Percentiles rank a stretch among this genome's conserved stretches.
These are phyloP conservation scores for Kodamaea derodonti DNA, from an alignment of 1,139 yeast genomes.

Conservation along the genomic window DNA sequence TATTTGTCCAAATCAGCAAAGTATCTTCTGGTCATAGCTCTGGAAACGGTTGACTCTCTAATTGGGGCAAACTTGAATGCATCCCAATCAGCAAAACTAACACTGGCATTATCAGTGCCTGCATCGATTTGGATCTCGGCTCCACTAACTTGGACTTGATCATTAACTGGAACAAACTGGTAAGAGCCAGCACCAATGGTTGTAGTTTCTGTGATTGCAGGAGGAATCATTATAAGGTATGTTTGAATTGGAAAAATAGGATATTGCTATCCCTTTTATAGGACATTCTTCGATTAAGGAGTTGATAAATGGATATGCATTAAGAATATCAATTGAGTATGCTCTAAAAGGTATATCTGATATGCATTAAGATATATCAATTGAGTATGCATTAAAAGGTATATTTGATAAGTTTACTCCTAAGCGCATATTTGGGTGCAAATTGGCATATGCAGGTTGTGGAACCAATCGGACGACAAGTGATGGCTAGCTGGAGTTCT, in stretches of 20 bases:
- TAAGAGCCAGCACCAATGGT: constrained; percentile 7
- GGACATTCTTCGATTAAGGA: too few species aligned
- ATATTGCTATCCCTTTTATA: neutral
- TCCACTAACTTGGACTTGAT: neutral
- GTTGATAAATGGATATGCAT: too few species aligned
- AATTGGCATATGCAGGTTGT: neutral
- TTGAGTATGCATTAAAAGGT: too few species aligned
- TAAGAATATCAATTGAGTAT: neutral
- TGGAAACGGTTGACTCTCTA: constrained; percentile 75
- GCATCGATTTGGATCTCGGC: neutral
- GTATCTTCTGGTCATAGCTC: constrained; percentile 79
- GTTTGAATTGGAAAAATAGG: neutral
- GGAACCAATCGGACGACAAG: too few species aligned
- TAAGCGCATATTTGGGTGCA: constrained; percentile 7
- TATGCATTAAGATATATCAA: constrained; percentile 1
- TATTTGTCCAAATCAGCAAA: constrained; percentile 70
- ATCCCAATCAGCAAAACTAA: constrained; percentile 57
- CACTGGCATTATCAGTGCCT: constrained; percentile 10
- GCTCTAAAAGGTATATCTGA: neutral
- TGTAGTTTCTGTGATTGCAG: constrained; percentile 31
- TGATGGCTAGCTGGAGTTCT: too few species aligned
- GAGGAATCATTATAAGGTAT: constrained; percentile 29
- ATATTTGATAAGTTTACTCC: too few species aligned
- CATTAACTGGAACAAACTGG: constrained; percentile 7
- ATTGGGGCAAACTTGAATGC: constrained; percentile 67